Base-by-base conservation (phyloP, 2,329 filamentous ascomycete genomes). In the Cordyceps javanica region DNA sequence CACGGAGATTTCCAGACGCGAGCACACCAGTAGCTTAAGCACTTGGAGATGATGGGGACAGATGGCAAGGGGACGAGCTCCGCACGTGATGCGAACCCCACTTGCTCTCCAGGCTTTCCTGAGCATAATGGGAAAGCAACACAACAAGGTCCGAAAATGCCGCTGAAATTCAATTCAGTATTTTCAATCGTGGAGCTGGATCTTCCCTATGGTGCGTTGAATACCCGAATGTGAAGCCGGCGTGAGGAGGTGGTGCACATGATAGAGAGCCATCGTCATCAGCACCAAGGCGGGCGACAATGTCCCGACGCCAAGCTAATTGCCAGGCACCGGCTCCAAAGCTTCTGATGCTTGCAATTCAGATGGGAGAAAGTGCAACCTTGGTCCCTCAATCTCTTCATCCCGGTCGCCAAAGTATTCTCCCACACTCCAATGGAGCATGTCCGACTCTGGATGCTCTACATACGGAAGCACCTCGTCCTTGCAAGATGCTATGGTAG, bases 51-150 rank as follows among this genome's bases (percentile, higher is more conserved):
- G 42, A 59, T 55, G 50, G 57, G 57, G 57, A 59, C 57, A 59
- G 34, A 50, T 59, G 42, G 57, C 57, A 41, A 50, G 34, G 44
- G 55, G 46, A 49, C 34, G 34, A 45, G 26, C 19, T 16, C 42
- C 34, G 52, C 58, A 59, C 58, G 52, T 59, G 58, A 56, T 56
- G 23, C 3, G 25, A 2, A n/a, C 53, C 53, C 53, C 42, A 48
- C 42, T 32, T 56, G 25, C 16, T 25, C 11, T n/a, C 16, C 4
- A 41, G 50, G n/a, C n/a, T n/a, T n/a, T n/a, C n/a, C n/a, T n/a
- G n/a, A n/a, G n/a, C n/a, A n/a, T n/a, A n/a, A n/a, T n/a, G n/a
- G n/a, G n/a, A n/a, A n/a, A n/a, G n/a, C n/a, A n/a, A n/a, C n/a
- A n/a, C n/a, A n/a, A n/a, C n/a, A n/a, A n/a, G n/a, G n/a, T n/a